Conservation (phyloP, 176 grass and related monocot species). For the Pontederia paniculata region DNA sequence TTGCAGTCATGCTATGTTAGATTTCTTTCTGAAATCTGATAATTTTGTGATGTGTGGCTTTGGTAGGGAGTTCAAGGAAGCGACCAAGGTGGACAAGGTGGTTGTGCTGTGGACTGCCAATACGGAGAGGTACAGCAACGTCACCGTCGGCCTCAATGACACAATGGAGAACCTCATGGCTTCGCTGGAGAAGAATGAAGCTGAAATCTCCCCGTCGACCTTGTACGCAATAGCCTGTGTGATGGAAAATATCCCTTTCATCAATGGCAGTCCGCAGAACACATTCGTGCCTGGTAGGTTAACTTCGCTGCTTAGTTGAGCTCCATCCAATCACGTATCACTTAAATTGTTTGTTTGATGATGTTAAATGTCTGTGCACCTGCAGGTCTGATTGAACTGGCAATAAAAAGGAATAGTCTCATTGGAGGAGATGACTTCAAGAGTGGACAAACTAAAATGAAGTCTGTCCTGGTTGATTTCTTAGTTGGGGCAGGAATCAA, state of each 20-base stretch:
- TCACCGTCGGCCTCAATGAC: conserved; percentile 71
- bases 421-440: conserved; percentile 99
- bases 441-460: conserved; percentile 98
- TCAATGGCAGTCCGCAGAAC: conserved; percentile 96
- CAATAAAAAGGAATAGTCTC: conserved; percentile 71
- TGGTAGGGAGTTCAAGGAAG: conserved; percentile 84
- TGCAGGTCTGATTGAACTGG: conserved; percentile 84
- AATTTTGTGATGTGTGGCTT: background rate
- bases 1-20: too few species aligned
- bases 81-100: conserved; percentile 73
- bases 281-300: conserved; percentile 87
- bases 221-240: conserved; percentile 78
- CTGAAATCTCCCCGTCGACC: conserved; percentile 84
- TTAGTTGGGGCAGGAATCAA: conserved; percentile 97
- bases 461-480: conserved; percentile 95
- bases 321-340: too few species aligned
- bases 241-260: conserved; percentile 70
- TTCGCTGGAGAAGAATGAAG: conserved; percentile 57
- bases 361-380: background rate
- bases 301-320: background rate
- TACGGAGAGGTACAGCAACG: conserved; percentile 89
- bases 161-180: conserved; percentile 74
- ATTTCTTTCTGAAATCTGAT: too few species aligned
- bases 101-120: conserved; percentile 96
- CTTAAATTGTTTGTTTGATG: background rate